Conservation (phyloP, 495 filamentous ascomycete species). For the Penicillium turbatum region DNA sequence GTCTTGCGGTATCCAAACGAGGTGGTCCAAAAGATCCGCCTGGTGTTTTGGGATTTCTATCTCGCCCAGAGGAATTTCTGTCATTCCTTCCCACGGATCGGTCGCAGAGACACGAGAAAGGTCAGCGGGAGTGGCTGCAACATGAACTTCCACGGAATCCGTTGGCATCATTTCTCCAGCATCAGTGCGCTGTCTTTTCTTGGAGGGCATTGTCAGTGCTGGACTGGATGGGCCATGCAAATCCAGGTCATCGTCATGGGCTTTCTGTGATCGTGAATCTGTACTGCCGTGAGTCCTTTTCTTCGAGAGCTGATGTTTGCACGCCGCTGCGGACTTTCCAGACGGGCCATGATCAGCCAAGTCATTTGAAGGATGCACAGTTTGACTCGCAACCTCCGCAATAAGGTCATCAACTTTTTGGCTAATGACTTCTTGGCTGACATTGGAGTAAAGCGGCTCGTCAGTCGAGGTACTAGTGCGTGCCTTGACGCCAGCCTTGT, state of each 20-base stretch:
- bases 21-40: constrained; percentile 48
- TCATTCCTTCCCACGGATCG: constrained; percentile 39
- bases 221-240: neutral
- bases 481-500: neutral
- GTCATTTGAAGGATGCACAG: neutral
- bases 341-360: neutral
- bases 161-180: neutral
- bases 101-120: too few species aligned
- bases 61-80: constrained; percentile 40
- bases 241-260: neutral
- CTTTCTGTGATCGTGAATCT: neutral
- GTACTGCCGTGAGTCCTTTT: constrained; percentile 15
- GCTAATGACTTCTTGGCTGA: neutral
- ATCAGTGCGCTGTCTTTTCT: constrained; percentile 18
- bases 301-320: neutral
- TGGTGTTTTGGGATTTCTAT: constrained; percentile 59
- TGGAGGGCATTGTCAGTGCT: neutral
- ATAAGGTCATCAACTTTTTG: neutral
- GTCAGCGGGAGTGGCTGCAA: neutral
- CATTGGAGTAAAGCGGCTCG: neutral
- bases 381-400: neutral
- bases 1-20: constrained; percentile 41
- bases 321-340: neutral
- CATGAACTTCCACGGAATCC: neutral
- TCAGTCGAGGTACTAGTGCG: neutral